These are phyloP conservation scores for sorghum (Sorghum bicolor) DNA, from an alignment of 176 grass and related monocot genomes.

Conservation along the genomic window DNA sequence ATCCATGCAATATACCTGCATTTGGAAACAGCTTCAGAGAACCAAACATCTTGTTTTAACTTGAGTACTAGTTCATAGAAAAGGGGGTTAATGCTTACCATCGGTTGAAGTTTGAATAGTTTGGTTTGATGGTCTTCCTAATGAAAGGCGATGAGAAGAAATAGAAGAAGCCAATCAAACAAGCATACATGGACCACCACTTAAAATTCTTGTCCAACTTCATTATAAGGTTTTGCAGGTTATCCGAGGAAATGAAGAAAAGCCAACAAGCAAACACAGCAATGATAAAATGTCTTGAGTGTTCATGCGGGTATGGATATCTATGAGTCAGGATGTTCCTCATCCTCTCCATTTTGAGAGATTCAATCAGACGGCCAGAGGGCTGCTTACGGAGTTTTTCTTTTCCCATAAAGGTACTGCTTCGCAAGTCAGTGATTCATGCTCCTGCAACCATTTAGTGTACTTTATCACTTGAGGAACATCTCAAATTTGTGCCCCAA, in stretches of 20 bases:
- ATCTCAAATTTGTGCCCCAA: background rate
- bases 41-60: constrained; percentile 6
- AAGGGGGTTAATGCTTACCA: constrained; percentile 53
- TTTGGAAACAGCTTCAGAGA: constrained; percentile 20
- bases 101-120: constrained; percentile 94
- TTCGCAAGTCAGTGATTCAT: constrained; percentile 20
- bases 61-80: background rate
- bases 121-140: constrained; percentile 93
- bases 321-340: constrained; percentile 79
- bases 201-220: constrained; percentile 99
- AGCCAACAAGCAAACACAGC: constrained; percentile 74
- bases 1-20: constrained; percentile 99
- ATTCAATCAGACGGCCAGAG: constrained; percentile 70
- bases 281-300: constrained; percentile 86
- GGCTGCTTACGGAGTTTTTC: constrained; percentile 50
- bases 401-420: constrained; percentile 38
- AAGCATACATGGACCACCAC: constrained; percentile 99
- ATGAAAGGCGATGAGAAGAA: constrained; percentile 99
- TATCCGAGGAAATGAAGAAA: constrained; percentile 93
- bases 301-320: constrained; percentile 88
- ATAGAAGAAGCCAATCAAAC: constrained; percentile 96
- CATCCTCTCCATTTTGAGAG: constrained; percentile 82
- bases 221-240: constrained; percentile 80
- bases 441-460: background rate
- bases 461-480: background rate